A percentile compares a stretch with the other conserved stretches of the same genome.
Conservation (phyloP, 495 filamentous ascomycete species). For the Podospora anserina region DNA sequence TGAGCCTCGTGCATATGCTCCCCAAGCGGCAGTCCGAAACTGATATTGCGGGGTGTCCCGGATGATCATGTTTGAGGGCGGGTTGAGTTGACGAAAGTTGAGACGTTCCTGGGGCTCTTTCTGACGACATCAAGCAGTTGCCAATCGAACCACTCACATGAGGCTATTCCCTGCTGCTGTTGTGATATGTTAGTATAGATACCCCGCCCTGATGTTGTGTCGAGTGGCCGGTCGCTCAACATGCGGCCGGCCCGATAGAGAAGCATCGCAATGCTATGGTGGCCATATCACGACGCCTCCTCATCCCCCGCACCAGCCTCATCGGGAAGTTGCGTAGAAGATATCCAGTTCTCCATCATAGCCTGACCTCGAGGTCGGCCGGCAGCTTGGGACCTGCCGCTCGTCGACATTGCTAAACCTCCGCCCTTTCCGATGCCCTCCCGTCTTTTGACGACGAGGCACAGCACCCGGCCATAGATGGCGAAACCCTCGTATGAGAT, state of each 20-base stretch:
- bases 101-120: background rate
- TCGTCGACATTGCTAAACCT: conserved; percentile 28
- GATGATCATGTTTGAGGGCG: background rate
- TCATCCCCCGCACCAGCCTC: conserved; percentile 34
- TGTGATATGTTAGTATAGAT: background rate
- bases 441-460: conserved; percentile 73
- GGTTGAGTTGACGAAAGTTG: background rate
- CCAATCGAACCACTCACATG: conserved; percentile 1
- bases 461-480: conserved; percentile 89
- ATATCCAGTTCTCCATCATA: conserved; percentile 93
- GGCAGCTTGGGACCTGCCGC: conserved; percentile 28
- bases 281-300: conserved; percentile 11
- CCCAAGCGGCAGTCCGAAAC: conserved; percentile 16
- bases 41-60: conserved; percentile 12
- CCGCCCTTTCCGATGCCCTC: conserved; percentile 31
- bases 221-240: background rate
- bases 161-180: background rate
- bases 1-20: background rate
- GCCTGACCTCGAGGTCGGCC: conserved; percentile 57
- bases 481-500: conserved; percentile 92
- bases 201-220: background rate
- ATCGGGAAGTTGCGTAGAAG: conserved; percentile 61
- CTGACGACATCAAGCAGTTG: conserved; percentile 14
- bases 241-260: background rate
- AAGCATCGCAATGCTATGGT: background rate